Evolutionary conservation across 2,329 filamentous ascomycete species (phyloP).

Genomic region (Hymenoscyphus repandus): DNA sequence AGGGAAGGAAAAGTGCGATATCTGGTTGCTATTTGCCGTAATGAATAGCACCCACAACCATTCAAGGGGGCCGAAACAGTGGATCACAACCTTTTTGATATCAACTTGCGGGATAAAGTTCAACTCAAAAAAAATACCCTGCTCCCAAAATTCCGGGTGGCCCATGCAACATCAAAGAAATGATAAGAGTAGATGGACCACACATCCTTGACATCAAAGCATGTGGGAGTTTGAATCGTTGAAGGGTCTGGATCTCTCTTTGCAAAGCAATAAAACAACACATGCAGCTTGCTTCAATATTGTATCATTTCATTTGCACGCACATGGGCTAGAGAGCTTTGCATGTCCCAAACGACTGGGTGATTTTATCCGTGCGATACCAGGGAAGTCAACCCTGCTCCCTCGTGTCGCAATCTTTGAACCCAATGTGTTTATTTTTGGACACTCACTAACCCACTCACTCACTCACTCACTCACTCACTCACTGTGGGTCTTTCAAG

Average conservation of each 20-base stretch:
- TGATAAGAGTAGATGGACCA: too few relatives aligned
- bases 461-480: too few relatives aligned
- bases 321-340: neutral
- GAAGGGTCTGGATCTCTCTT: neutral
- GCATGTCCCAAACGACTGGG: slow-evolving; percentile 3
- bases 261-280: neutral
- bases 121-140: too few relatives aligned
- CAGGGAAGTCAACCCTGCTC: slow-evolving; percentile 3
- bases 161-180: too few relatives aligned
- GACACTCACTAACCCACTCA: too few relatives aligned
- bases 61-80: too few relatives aligned
- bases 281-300: slow-evolving; percentile 2
- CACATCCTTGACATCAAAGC: too few relatives aligned
- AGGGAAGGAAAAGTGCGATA: neutral
- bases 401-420: slow-evolving; percentile 14
- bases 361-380: slow-evolving; percentile 1
- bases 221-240: neutral
- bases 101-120: too few relatives aligned
- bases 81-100: too few relatives aligned
- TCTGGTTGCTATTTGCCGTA: neutral
- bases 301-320: slow-evolving; percentile 1
- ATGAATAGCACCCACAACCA: too few relatives aligned
- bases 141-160: too few relatives aligned
- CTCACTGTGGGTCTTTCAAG: neutral
- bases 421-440: slow-evolving; percentile 1